Percentiles rank a stretch among this genome's conserved stretches.
Evolutionary conservation across 805 yeast genomes (phyloP).

Genomic region (Metschnikowia matae): DNA sequence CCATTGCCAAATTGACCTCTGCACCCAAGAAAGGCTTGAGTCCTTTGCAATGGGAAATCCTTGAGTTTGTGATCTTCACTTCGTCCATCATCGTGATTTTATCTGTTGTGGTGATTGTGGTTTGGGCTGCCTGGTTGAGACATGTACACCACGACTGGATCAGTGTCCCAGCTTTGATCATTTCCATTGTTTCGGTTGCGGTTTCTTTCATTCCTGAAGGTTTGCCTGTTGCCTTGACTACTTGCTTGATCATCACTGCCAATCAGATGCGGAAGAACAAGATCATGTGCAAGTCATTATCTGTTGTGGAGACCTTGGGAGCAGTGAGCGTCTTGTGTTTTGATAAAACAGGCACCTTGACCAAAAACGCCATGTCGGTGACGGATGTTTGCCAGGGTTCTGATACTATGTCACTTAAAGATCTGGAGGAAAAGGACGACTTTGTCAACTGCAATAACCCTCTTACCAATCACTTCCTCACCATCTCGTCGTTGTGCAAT

Average conservation of each 20-base stretch:
- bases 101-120: slow-evolving; percentile 27
- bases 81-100: slow-evolving; percentile 22
- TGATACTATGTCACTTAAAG: slow-evolving; percentile 15
- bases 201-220: slow-evolving; percentile 53
- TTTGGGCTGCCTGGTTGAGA: slow-evolving; percentile 45
- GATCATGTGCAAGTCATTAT: slow-evolving; percentile 43
- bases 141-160: slow-evolving; percentile 40
- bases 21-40: slow-evolving; percentile 37
- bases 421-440: slow-evolving; percentile 13
- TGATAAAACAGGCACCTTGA: slow-evolving; percentile 45
- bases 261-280: slow-evolving; percentile 41
- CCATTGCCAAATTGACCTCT: slow-evolving; percentile 40
- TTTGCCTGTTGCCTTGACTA: slow-evolving; percentile 48
- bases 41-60: slow-evolving; percentile 41
- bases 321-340: slow-evolving; percentile 45
- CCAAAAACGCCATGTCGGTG: slow-evolving; percentile 47
- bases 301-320: slow-evolving; percentile 55
- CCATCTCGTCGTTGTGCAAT: slow-evolving; percentile 33
- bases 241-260: slow-evolving; percentile 47
- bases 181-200: slow-evolving; percentile 42
- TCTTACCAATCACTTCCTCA: slow-evolving; percentile 10
- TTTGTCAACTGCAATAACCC: slow-evolving; percentile 8
- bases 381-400: slow-evolving; percentile 22
- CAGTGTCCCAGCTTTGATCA: slow-evolving; percentile 35
- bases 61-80: slow-evolving; percentile 30